Evolutionary conservation across 257 asterid genomes (phyloP).

Genomic region (Jasminum sambac): DNA sequence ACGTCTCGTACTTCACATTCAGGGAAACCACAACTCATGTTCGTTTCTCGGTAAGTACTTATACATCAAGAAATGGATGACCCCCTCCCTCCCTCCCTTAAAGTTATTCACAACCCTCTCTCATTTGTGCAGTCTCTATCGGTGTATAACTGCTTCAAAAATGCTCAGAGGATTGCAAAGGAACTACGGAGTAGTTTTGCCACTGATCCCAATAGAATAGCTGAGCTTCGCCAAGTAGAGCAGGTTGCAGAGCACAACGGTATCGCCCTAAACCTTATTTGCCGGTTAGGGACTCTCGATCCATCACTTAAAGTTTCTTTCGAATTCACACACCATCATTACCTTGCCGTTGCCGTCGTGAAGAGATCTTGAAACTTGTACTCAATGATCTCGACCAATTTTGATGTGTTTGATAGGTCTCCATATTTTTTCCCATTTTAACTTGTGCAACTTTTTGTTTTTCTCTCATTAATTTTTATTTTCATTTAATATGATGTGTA

Average conservation of each 20-base stretch:
- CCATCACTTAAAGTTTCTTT: conserved; percentile 75
- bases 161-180: conserved; percentile 79
- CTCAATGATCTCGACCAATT: conserved; percentile 35
- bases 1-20: conserved; percentile 62
- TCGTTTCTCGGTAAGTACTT: conserved; percentile 64
- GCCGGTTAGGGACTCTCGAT: conserved; percentile 76
- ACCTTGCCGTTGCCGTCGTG: conserved; percentile 84
- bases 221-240: conserved; percentile 74
- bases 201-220: conserved; percentile 57
- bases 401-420: conserved; percentile 32
- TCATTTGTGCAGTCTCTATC: conserved; percentile 45
- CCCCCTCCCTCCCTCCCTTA: no score
- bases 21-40: conserved; percentile 61
- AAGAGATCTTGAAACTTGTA: conserved; percentile 69
- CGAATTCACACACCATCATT: conserved; percentile 84
- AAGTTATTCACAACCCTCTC: conserved; percentile 26
- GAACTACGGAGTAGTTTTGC: conserved; percentile 66
- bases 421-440: conserved; percentile 4
- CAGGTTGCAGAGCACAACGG: conserved; percentile 93
- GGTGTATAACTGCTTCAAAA: conserved; percentile 71
- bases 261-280: conserved; percentile 73
- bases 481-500: not conserved
- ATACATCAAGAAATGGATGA: not conserved
- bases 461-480: not conserved
- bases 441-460: conserved; percentile 20